Evolutionary conservation across 2,329 filamentous ascomycete genomes (phyloP).

Genomic region (Claviceps africana): DNA sequence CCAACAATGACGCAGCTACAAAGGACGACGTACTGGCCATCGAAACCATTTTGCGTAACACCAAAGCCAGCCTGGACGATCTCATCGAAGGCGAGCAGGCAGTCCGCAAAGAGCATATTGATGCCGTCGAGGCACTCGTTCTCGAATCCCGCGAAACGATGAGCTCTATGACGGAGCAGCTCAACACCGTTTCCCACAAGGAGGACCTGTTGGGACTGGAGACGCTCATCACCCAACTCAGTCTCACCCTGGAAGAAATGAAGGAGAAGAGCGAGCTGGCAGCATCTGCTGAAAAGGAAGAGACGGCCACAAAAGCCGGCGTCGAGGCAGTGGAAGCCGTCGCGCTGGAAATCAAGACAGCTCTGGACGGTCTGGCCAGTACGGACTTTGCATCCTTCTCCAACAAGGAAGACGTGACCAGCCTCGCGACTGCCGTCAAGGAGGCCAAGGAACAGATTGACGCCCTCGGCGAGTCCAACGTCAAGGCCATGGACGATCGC

Average conservation of each 20-base stretch:
- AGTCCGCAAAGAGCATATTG: slow-evolving; percentile 51
- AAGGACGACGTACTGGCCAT: slow-evolving; percentile 81
- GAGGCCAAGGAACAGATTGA: slow-evolving; percentile 57
- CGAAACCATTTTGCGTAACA: slow-evolving; percentile 78
- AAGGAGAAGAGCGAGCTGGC: slow-evolving; percentile 42
- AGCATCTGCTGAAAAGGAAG: slow-evolving; percentile 33
- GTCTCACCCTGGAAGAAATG: slow-evolving; percentile 61
- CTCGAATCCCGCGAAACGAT: slow-evolving; percentile 64
- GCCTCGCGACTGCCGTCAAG: slow-evolving; percentile 53
- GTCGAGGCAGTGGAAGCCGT: slow-evolving; percentile 68
- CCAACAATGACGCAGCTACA: slow-evolving; percentile 24
- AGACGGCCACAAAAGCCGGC: slow-evolving; percentile 66
- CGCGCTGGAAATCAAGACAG: slow-evolving; percentile 71
- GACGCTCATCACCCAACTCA: slow-evolving; percentile 64
- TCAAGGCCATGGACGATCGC: slow-evolving; percentile 69
- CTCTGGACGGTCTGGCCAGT: slow-evolving; percentile 58
- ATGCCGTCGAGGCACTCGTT: slow-evolving; percentile 51
- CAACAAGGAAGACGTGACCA: slow-evolving; percentile 56
- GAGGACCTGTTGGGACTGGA: slow-evolving; percentile 68
- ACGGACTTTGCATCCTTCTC: slow-evolving; percentile 58
- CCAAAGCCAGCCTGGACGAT: slow-evolving; percentile 77
- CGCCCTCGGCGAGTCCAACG: slow-evolving; percentile 56
- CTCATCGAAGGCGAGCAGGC: slow-evolving; percentile 57
- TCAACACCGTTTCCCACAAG: slow-evolving; percentile 60
- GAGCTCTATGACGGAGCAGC: slow-evolving; percentile 46